Conservation (phyloP, 352 stramenopile species). For the Pythium chondricola region DNA sequence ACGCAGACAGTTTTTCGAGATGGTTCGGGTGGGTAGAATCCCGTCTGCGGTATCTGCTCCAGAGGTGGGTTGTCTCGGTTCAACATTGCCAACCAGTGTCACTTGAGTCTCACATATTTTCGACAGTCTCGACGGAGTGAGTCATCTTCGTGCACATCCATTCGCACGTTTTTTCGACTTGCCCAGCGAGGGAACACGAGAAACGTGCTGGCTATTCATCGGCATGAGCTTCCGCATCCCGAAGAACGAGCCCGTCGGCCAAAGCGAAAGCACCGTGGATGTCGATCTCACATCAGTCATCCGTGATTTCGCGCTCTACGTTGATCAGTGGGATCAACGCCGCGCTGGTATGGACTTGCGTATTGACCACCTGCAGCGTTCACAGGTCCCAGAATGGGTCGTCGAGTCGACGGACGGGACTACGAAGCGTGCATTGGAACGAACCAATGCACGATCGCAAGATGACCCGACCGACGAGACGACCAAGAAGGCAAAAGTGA, state of each 20-base stretch:
- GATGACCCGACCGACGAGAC: neutral
- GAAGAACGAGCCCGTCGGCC: conserved; percentile 6
- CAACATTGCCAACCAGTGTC: too few species aligned
- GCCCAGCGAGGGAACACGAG: conserved; percentile 4
- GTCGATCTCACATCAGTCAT: conserved; percentile 70
- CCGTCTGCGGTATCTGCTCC: conserved; percentile 70
- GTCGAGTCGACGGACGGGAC: conserved; percentile 23
- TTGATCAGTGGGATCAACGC: conserved; percentile 72
- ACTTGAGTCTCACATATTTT: too few species aligned
- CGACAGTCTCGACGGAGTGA: conserved; percentile 51
- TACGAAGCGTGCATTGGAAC: conserved; percentile 1
- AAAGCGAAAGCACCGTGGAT: conserved; percentile 14
- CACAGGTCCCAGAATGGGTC: conserved; percentile 61
- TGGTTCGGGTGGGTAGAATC: conserved; percentile 89
- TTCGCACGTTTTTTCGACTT: conserved; percentile 84
- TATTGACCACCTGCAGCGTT: conserved; percentile 58
- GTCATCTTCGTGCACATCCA: conserved; percentile 52
- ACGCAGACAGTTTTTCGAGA: conserved; percentile 44
- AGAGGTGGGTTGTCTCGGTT: conserved; percentile 38
- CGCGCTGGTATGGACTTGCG: conserved; percentile 78
- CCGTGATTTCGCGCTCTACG: conserved; percentile 67
- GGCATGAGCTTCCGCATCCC: conserved; percentile 57
- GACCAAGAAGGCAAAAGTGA: neutral
- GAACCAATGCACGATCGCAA: too few species aligned
- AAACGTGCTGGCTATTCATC: conserved; percentile 72